Base-by-base conservation (phyloP, 352 stramenopile species). In the Phytopythium litorale region DNA sequence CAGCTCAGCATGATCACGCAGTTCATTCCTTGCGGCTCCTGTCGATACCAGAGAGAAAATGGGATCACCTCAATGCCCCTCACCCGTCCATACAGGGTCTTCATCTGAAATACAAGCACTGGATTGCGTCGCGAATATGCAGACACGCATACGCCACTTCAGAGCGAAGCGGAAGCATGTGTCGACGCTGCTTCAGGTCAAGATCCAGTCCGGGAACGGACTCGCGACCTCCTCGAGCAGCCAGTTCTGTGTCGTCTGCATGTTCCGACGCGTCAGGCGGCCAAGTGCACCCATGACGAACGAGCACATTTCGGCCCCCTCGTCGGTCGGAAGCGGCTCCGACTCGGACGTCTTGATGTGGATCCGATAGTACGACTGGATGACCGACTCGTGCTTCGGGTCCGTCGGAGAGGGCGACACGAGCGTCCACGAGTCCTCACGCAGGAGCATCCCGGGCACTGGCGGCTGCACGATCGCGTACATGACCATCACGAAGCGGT, bases 231-330 rank as follows among this genome's bases (percentile, higher is more conserved):
- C 55, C 4, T 60, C 55, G 37, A 60, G 38, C 55, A 60, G 25
- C 55, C 55, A 60, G 38, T 60, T 52, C 38, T 60, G 55, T 11
- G 55, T 60, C 40, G 38, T 60, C 18, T 60, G 55, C 55, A 60
- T 60, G 40, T 60, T 60, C 15, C 55, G 35, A 1, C 55, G 35
- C 40, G 55, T 60, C 37, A 60, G 16, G 13, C 55, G 12, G 3
- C 55, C 55, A 3, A 60, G 55, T 6, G 55, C 55, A 2, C 25
- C 32, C 55, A 60, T 60, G 37, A 60, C 55, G 18, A 60, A 60
- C 28, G 55, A 8, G 11, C 55, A 52, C 55, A 60, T 42, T 7
- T 60, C 55, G 1, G 40, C 19, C 3, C 38, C 55, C 28, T 60
- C 55, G 30, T 51, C 55, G 23, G 35, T 52, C 38, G 55, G 55